A percentile compares a stretch with the other conserved stretches of the same genome.
Evolutionary conservation across 2,329 filamentous ascomycete species (phyloP).

Genomic region (Cytospora piceicola): DNA sequence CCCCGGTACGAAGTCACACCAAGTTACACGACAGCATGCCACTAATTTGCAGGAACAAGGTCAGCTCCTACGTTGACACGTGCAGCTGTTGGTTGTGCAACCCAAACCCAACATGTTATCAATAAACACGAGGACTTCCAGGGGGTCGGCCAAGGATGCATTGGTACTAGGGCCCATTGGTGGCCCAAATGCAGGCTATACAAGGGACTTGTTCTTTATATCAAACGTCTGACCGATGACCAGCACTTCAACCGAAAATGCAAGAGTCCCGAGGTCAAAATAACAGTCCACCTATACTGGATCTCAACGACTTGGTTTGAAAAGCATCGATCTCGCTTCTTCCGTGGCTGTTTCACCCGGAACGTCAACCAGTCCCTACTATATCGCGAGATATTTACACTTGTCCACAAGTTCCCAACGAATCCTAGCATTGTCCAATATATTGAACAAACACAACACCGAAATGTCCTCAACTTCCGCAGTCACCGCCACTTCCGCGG

Average conservation of each 20-base stretch:
- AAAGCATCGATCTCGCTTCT: not conserved
- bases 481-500: conserved; percentile 5
- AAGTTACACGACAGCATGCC: not conserved
- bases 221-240: conserved; percentile 20
- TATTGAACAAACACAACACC: not conserved
- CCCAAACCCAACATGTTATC: conserved; percentile 12
- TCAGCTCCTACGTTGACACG: conserved; percentile 8
- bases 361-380: not conserved
- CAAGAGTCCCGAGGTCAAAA: not conserved
- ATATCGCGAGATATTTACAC: not conserved
- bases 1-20: too few relatives aligned
- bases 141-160: conserved; percentile 6
- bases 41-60: not conserved
- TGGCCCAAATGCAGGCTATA: conserved; percentile 1
- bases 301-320: not conserved
- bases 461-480: conserved; percentile 18
- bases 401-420: not conserved
- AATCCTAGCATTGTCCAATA: not conserved
- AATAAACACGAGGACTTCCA: conserved; percentile 17
- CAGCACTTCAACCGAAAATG: not conserved
- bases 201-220: conserved; percentile 18
- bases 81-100: conserved; percentile 2
- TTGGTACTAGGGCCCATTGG: conserved; percentile 20
- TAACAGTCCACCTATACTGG: not conserved
- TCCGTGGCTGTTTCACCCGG: not conserved